Evolutionary conservation across 768 basidiomycete genomes (phyloP), one percentile per base, ranked within the genome.

Genomic region (Tricholoma matsutake): DNA sequence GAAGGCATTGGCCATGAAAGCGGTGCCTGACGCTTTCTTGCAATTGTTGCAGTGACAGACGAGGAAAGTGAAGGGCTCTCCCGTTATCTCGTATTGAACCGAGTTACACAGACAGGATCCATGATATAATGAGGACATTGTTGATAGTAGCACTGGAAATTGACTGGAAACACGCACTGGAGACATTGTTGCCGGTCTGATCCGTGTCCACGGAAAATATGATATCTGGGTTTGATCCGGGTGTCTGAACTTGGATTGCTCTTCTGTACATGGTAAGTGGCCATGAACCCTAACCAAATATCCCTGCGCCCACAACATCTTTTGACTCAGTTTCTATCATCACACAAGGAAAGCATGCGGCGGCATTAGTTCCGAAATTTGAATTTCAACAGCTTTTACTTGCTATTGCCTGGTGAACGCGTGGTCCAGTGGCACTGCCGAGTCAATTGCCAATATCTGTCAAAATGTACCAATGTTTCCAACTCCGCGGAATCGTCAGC

Each of bases 41-140:
- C 79, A 79, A 52, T 79, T 77, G n/a, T 57, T 58, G 63, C 79
- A 81, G 64, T 81, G 76, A 63, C 79, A 80, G 1, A 79, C 70
- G n/a, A 73, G 67, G 59, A 76, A 76, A 1, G 72, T 68, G 56
- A 76, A 39, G 3, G 78, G 79, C 32, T 75, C 73, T 1, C 75
- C 78, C 14, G 61, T 66, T 6, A 78, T 60, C 28, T 72, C 70
- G 57, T 76, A 80, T 56, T 68, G 67, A 29, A 80, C 69, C 8
- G 68, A 57, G 58, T 69, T 65, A 65, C 79, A 80, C 5, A 80
- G 68, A 57, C 78, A 80, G 2, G 77, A 75, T 8, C 77, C 79
- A 9, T 57, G 63, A 32, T 64, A 57, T 13, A 39, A 25, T 39
- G 54, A 55, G 28, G 54, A 0, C 54, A 55, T 55, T 18, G 54